Evolutionary conservation across 768 basidiomycete species (phyloP), one percentile per base, ranked within the genome.

Genomic region (Cubamyces sp.): DNA sequence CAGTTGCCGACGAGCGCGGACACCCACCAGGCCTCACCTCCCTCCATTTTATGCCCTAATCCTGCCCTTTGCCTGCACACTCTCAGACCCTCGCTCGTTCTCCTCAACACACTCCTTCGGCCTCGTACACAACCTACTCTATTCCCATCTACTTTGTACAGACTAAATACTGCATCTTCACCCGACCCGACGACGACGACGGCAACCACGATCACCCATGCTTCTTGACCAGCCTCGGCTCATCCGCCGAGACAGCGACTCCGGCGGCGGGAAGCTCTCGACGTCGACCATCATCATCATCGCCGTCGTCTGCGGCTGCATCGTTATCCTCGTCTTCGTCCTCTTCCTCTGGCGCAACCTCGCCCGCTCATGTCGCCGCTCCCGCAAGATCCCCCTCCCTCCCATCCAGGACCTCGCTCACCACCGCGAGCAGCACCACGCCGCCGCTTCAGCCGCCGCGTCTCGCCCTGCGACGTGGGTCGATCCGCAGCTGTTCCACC

Each of bases 391-490:
- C 0, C 88, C 88, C 3, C 77, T 89, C 0, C 88, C 88, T 0
- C 88, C 86, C 15, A 78, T 84, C 12, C 88, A 88, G 64, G 83
- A 85, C 16, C 82, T 89, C 23, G 86, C 87, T 5, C 84, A 84
- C 65, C 82, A 84, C 56, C 81, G 87, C 15, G 81, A 83, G 64
- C 80, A 80, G 30, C 78, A 81, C 54, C 68, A 80, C n/a, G 74
- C 79, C 9, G 76, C 79, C 41, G 73, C 81, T 45, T 73, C 79
- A 5, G 71, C 69, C 54, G 53, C 60, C 15, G 64, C 43, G 12
- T 28, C 58, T 54, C 66, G 64, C 30, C 61, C 61, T 3, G 49
- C 64, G 2, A 70, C 69, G 12, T 74, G 71, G 69, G 66, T 66
- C 42, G 68, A 71, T 41, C 50, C 66, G 70, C 70, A 9, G 21